These are phyloP conservation scores for Durusdinium trenchii DNA, from an alignment of 73 alveolate genomes.

Conservation along the genomic window DNA sequence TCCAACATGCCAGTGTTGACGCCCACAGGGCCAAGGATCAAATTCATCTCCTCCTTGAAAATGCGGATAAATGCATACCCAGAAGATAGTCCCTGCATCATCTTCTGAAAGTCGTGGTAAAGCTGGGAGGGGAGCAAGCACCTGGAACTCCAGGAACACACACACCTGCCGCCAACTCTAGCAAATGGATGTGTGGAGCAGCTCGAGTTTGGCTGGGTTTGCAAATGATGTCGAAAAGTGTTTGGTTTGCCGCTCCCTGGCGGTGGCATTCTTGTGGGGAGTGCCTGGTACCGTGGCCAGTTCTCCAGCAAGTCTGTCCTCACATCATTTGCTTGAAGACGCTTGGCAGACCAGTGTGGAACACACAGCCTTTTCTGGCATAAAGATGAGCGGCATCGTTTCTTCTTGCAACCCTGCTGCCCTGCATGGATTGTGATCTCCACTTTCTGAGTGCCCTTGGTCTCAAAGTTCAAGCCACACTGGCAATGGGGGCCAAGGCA, in stretches of 20 bases:
- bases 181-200: too few relatives aligned
- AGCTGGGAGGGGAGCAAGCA: not conserved
- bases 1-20: not conserved
- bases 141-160: too few relatives aligned
- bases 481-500: conserved; percentile 17
- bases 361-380: not conserved
- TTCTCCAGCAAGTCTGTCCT: too few relatives aligned
- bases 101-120: not conserved
- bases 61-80: not conserved
- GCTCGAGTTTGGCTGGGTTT: too few relatives aligned
- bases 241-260: not conserved
- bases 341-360: not conserved
- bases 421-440: not conserved
- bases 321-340: not conserved
- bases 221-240: not conserved
- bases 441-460: too few relatives aligned
- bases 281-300: not conserved
- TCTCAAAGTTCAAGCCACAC: not conserved
- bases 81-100: not conserved
- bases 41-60: not conserved
- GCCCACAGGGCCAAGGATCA: conserved; percentile 2
- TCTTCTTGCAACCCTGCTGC: not conserved
- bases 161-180: too few relatives aligned
- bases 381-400: not conserved
- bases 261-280: not conserved